A percentile compares a stretch with the other conserved stretches of the same genome.
phyloP scores from a whole-genome alignment of 345 rosid genomes.

The Abelmoschus esculentus region DNA sequence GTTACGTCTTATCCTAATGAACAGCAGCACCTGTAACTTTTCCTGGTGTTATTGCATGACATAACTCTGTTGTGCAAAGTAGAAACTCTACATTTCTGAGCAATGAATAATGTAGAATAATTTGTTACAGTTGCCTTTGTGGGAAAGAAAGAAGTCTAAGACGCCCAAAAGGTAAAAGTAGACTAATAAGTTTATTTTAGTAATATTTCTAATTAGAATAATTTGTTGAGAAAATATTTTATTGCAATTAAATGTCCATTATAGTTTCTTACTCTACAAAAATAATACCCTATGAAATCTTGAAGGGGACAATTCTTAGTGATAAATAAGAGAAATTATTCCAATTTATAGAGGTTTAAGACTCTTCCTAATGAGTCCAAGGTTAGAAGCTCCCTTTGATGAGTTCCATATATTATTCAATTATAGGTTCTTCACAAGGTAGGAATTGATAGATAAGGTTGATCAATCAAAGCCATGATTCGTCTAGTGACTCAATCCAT shows the following conservation, averaged over 20 bases:
- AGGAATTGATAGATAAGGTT: background rate
- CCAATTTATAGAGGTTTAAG: too few relatives aligned
- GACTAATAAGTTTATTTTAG: background rate
- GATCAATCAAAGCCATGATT: background rate
- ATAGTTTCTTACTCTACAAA: background rate
- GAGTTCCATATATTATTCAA: background rate
- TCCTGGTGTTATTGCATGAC: constrained; percentile 2
- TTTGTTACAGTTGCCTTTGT: background rate
- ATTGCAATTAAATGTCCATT: background rate
- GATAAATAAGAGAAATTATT: background rate
- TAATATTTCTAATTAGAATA: background rate
- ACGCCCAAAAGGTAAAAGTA: background rate
- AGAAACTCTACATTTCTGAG: background rate
- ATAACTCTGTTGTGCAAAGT: background rate
- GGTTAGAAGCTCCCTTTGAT: background rate
- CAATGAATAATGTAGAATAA: background rate
- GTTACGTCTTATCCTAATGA: constrained; percentile 17
- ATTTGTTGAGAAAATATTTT: background rate
- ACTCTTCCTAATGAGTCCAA: background rate
- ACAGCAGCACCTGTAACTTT: background rate
- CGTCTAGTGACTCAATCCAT: background rate
- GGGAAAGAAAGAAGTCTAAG: background rate
- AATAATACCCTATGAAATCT: background rate
- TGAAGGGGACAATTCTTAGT: background rate
- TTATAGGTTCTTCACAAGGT: background rate